Evolutionary conservation across 257 asterid species (phyloP).

Genomic region (Solanum sejunctum): DNA sequence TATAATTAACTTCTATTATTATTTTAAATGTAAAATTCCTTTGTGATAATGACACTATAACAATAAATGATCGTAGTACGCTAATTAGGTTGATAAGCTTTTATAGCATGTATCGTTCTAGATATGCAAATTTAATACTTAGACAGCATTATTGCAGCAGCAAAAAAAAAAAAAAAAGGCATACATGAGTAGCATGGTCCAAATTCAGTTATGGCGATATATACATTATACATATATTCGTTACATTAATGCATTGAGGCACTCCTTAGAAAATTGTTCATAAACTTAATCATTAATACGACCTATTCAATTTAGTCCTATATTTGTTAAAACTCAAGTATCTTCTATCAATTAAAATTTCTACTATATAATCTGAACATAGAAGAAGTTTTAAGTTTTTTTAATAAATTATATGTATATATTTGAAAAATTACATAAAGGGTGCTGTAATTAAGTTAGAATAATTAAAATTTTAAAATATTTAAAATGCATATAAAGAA

Average conservation of each 20-base stretch:
- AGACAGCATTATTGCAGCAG: background rate
- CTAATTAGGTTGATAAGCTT: background rate
- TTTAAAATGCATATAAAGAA: no score
- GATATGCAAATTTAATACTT: background rate
- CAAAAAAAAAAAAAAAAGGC: background rate
- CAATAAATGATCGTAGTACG: background rate
- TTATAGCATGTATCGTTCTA: background rate
- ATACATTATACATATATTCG: background rate
- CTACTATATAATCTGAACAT: background rate
- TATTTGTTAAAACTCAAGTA: background rate
- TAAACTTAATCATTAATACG: background rate
- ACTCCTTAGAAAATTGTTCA: background rate
- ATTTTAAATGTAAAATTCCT: background rate
- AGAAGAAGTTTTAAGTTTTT: background rate
- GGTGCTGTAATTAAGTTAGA: no score
- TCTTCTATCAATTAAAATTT: background rate
- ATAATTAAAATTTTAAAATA: no score
- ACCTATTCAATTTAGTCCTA: background rate
- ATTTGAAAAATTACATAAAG: background rate
- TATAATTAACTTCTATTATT: background rate
- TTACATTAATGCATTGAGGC: background rate
- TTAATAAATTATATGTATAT: background rate
- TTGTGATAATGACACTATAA: background rate
- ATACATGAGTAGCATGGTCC: background rate
- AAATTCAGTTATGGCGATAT: background rate